Evolutionary conservation across 345 rosid species (phyloP).

Genomic region (Pistacia vera): DNA sequence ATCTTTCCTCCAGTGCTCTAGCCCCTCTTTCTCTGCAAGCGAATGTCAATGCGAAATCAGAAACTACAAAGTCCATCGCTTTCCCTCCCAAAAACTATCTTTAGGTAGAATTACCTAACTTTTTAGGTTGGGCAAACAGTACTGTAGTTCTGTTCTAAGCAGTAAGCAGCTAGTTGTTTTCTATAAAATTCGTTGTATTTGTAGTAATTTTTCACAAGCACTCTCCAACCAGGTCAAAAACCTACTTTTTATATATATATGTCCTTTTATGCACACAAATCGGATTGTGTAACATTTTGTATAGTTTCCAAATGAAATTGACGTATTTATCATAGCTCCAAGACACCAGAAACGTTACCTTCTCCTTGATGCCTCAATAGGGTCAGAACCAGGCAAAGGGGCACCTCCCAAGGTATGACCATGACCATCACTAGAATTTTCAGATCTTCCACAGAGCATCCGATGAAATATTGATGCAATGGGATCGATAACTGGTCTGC

Average conservation of each 20-base stretch:
- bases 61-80: constrained; percentile 4
- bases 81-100: not conserved
- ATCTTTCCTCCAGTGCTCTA: constrained; percentile 95
- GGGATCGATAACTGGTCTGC: constrained; percentile 88
- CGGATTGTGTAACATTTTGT: not conserved
- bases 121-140: not conserved
- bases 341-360: constrained; percentile 47
- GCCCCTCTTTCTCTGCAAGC: constrained; percentile 95
- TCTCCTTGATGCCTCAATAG: constrained; percentile 93
- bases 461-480: constrained; percentile 79
- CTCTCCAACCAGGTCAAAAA: not conserved
- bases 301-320: constrained; percentile 1
- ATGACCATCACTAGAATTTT: constrained; percentile 45
- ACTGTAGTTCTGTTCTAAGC: not conserved
- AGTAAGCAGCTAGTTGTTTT: not conserved
- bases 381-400: constrained; percentile 92
- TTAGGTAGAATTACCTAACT: too few relatives aligned
- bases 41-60: not conserved
- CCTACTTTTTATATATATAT: not conserved
- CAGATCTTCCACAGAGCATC: constrained; percentile 78
- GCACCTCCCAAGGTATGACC: constrained; percentile 61
- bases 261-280: not conserved
- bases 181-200: not conserved
- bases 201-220: not conserved
- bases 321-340: not conserved